phyloP scores from a whole-genome alignment of 768 basidiomycete species.

The Gymnopilus dilepis region DNA sequence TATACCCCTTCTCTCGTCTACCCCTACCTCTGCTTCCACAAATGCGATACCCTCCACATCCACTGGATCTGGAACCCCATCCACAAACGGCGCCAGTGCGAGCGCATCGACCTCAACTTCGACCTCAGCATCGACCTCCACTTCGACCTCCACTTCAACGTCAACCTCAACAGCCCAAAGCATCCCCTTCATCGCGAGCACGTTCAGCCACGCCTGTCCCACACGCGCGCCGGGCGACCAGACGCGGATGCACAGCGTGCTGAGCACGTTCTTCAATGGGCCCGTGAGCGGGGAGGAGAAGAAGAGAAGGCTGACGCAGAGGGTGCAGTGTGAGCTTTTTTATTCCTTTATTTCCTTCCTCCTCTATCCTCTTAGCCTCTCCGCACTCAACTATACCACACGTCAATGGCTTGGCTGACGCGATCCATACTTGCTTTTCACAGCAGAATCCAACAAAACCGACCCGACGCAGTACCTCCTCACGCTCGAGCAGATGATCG shows the following conservation, averaged over 20 bases:
- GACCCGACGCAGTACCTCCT: slow-evolving; percentile 77
- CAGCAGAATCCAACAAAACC: slow-evolving; percentile 66
- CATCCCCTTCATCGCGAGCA: slow-evolving; percentile 73
- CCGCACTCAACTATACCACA: too few species aligned
- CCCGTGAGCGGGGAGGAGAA: slow-evolving; percentile 85
- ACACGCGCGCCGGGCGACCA: slow-evolving; percentile 92
- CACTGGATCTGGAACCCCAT: neutral
- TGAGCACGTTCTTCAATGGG: slow-evolving; percentile 81
- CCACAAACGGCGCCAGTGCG: too few species aligned
- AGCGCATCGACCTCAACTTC: too few species aligned
- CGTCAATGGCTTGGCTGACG: too few species aligned
- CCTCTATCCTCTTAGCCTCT: neutral
- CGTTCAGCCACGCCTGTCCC: slow-evolving; percentile 92
- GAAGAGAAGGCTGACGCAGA: slow-evolving; percentile 59
- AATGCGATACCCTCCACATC: slow-evolving; percentile 18
- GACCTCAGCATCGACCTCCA: too few species aligned
- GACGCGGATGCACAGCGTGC: slow-evolving; percentile 82
- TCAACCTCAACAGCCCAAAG: slow-evolving; percentile 17
- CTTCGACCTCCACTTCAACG: too few species aligned
- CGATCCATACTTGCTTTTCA: too few species aligned
- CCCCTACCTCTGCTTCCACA: slow-evolving; percentile 25
- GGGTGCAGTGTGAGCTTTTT: slow-evolving; percentile 40
- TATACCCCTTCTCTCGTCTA: slow-evolving; percentile 39
- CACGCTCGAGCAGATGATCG: slow-evolving; percentile 85
- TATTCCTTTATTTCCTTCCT: neutral